Evolutionary conservation across 2,329 filamentous ascomycete species (phyloP).

Genomic region (Ampelomyces quisqualis): DNA sequence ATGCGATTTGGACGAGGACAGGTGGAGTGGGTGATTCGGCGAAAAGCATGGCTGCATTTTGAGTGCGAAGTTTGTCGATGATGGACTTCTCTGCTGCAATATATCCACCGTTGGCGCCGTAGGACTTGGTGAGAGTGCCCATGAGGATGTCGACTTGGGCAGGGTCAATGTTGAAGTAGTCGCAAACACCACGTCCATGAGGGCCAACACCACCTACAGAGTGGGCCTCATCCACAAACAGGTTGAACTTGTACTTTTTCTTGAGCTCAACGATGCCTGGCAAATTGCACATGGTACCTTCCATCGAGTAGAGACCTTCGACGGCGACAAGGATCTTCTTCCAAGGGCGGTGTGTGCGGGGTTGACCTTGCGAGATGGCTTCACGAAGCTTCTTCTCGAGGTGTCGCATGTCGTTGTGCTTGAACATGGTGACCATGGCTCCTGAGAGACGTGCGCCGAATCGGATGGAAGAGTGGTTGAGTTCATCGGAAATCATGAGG

Average conservation of each 20-base stretch:
- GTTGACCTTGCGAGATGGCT: conserved; percentile 93
- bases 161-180: conserved; percentile 92
- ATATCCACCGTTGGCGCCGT: conserved; percentile 96
- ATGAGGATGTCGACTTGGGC: conserved; percentile 90
- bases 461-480: conserved; percentile 97
- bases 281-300: conserved; percentile 98
- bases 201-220: conserved; percentile 92
- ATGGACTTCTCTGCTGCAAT: conserved; percentile 85
- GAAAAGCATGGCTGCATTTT: conserved; percentile 82
- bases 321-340: conserved; percentile 98
- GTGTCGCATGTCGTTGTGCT: conserved; percentile 92
- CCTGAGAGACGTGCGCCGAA: conserved; percentile 92
- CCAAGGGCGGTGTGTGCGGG: conserved; percentile 97
- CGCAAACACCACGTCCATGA: conserved; percentile 86
- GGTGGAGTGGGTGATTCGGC: conserved; percentile 86
- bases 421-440: conserved; percentile 93
- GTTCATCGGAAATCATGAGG: conserved; percentile 91
- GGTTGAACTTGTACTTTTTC: conserved; percentile 93
- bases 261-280: conserved; percentile 84
- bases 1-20: conserved; percentile 86
- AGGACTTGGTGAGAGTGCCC: conserved; percentile 98
- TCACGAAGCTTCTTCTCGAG: conserved; percentile 85
- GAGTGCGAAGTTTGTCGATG: conserved; percentile 85
- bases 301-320: conserved; percentile 98
- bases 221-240: conserved; percentile 96